Conservation (phyloP, 2,329 filamentous ascomycete genomes). For the Pyrenophora tritici-repentis region DNA sequence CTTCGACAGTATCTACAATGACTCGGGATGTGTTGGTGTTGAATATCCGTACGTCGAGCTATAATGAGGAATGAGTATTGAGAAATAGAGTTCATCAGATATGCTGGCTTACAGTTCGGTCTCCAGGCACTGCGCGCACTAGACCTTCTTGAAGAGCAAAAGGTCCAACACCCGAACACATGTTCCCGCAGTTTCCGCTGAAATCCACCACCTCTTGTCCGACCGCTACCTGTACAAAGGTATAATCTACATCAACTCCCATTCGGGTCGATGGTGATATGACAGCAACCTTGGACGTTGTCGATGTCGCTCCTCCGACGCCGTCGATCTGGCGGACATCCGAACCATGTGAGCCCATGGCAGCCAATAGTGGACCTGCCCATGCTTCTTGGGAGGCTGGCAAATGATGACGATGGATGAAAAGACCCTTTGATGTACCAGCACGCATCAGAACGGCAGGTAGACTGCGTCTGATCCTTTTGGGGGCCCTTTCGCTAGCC, state of each 20-base stretch:
- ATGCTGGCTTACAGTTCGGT: conserved; percentile 17
- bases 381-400: conserved; percentile 52
- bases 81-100: not conserved
- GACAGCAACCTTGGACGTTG: conserved; percentile 71
- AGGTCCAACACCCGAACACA: conserved; percentile 69
- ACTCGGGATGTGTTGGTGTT: conserved; percentile 72
- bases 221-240: conserved; percentile 71
- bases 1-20: conserved; percentile 58
- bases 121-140: conserved; percentile 41
- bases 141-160: conserved; percentile 63
- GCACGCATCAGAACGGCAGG: conserved; percentile 49
- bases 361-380: conserved; percentile 60
- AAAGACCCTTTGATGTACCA: conserved; percentile 50
- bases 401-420: conserved; percentile 57
- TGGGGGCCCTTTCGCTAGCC: conserved; percentile 15
- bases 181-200: conserved; percentile 75
- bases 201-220: conserved; percentile 65
- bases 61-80: conserved; percentile 1
- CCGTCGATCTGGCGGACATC: conserved; percentile 73
- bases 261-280: conserved; percentile 56
- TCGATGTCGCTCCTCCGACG: conserved; percentile 70
- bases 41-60: conserved; percentile 58
- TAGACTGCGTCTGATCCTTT: conserved; percentile 27
- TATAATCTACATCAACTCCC: conserved; percentile 66
- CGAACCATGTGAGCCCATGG: conserved; percentile 68